Conservation (phyloP, 108 stramenopile genomes). For the Cylindrotheca closterium region DNA sequence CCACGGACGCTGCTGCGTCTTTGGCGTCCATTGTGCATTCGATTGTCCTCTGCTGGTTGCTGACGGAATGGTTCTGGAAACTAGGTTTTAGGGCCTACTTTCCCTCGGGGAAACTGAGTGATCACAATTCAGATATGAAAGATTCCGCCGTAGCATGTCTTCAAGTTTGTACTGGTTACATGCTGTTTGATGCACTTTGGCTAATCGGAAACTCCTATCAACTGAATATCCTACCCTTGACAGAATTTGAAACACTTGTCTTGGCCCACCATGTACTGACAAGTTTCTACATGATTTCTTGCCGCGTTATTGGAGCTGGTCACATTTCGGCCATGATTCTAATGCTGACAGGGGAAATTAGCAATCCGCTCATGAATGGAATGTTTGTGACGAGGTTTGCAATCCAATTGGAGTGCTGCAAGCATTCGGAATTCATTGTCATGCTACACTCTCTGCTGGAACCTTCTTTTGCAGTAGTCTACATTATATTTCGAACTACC, state of each 20-base stretch:
- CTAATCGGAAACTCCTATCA: not conserved
- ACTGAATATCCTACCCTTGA: not conserved
- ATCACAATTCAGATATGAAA: conserved; percentile 27
- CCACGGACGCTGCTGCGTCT: conserved; percentile 19
- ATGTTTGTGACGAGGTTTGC: conserved; percentile 31
- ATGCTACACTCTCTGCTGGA: conserved; percentile 23
- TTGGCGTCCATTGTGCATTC: conserved; percentile 33
- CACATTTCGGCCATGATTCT: conserved; percentile 47
- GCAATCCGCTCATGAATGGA: conserved; percentile 52
- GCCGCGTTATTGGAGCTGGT: conserved; percentile 41
- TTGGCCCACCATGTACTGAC: conserved; percentile 59
- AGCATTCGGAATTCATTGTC: conserved; percentile 19
- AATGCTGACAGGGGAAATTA: conserved; percentile 66
- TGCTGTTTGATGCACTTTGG: conserved; percentile 50
- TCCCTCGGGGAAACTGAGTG: conserved; percentile 20
- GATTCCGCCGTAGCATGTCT: conserved; percentile 34
- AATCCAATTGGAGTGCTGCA: conserved; percentile 36
- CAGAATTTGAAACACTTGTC: conserved; percentile 23
- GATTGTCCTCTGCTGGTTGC: conserved; percentile 20
- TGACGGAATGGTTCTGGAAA: conserved; percentile 29
- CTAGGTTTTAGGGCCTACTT: conserved; percentile 11
- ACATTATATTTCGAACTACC: conserved; percentile 37
- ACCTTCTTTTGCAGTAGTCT: conserved; percentile 31
- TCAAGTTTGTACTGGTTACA: conserved; percentile 70
- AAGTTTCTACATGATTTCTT: conserved; percentile 45